Evolutionary conservation across 1,284 basidiomycete genomes (phyloP).

Genomic region (Gymnopus androsaceus): DNA sequence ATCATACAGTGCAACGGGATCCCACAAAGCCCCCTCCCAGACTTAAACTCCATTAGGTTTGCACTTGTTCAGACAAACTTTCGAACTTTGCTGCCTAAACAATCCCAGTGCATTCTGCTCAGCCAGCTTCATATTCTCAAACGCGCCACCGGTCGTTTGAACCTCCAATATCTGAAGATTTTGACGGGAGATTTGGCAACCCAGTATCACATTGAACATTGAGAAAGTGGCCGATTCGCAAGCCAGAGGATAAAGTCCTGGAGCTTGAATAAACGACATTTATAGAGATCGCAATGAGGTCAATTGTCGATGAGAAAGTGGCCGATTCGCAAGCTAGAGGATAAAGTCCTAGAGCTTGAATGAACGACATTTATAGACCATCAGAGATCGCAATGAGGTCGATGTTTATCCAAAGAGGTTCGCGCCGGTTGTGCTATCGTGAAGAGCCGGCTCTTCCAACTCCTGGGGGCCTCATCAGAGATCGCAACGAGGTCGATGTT

Average conservation of each 20-base stretch:
- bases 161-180: neutral
- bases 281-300: neutral
- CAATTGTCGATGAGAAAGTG: neutral
- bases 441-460: neutral
- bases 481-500: neutral
- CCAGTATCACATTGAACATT: neutral
- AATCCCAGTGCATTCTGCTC: neutral
- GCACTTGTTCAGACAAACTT: neutral
- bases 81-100: neutral
- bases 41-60: neutral
- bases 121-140: neutral
- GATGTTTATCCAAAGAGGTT: neutral
- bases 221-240: neutral
- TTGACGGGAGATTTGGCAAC: neutral
- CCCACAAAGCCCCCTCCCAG: too few relatives aligned
- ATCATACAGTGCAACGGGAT: too few relatives aligned
- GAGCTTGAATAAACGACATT: neutral
- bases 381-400: neutral
- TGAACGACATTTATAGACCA: neutral
- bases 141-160: neutral
- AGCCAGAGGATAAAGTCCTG: neutral
- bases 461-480: neutral
- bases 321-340: neutral
- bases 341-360: neutral
- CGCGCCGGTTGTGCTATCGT: neutral